Conservation (phyloP, 805 yeast species). For the Yarrowia deformans region DNA sequence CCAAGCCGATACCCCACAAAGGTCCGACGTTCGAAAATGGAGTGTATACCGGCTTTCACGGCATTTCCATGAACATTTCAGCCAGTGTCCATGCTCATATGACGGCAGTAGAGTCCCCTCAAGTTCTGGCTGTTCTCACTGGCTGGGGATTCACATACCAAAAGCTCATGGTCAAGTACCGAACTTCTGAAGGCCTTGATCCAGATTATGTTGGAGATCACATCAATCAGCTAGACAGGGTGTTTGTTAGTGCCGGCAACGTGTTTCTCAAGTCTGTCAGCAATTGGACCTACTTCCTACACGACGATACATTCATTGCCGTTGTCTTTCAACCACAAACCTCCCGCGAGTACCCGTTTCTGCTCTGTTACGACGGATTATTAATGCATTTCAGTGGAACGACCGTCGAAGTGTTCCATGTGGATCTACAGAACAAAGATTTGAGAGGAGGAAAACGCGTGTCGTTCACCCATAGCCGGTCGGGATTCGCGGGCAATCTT, state of each 20-base stretch:
- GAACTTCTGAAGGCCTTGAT: background rate
- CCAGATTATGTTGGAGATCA: conserved; percentile 1
- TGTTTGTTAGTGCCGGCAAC: background rate
- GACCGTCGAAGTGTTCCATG: background rate
- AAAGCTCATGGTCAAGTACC: conserved; percentile 19
- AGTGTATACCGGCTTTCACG: background rate
- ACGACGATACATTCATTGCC: background rate
- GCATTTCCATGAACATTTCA: background rate
- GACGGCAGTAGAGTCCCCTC: conserved; percentile 10
- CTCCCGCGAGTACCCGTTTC: background rate
- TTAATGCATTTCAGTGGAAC: conserved; percentile 11
- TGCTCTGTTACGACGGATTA: background rate
- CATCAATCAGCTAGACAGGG: conserved; percentile 4
- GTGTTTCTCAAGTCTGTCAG: conserved; percentile 20
- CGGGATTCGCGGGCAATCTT: conserved; percentile 6
- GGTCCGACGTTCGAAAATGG: background rate
- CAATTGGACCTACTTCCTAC: conserved; percentile 1
- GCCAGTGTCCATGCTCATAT: background rate
- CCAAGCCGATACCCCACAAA: accelerated
- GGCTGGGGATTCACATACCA: conserved; percentile 24
- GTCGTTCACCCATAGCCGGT: conserved; percentile 1
- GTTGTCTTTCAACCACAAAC: conserved; percentile 6
- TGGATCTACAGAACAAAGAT: background rate
- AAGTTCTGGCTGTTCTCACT: conserved; percentile 5
- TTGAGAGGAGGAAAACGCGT: background rate